Conservation (phyloP, 345 rosid genomes). For the Boechera stricta region DNA sequence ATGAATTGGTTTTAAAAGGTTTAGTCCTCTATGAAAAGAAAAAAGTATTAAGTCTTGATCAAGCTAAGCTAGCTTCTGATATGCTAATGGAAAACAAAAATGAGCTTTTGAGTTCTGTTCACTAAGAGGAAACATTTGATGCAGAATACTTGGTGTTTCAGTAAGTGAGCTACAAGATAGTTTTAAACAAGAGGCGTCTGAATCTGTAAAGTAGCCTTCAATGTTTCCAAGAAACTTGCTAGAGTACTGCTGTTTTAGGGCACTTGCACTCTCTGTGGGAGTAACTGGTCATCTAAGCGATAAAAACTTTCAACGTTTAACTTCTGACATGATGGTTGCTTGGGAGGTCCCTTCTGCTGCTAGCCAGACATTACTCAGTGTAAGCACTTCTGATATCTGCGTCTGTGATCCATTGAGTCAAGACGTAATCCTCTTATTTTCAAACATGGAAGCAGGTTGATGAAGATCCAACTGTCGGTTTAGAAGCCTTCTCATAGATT, state of each 20-base stretch:
- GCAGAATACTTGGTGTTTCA: conserved; percentile 78
- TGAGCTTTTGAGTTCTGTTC: too few species aligned
- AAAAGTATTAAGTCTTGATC: neutral
- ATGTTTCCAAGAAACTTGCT: conserved; percentile 79
- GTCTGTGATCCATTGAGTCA: neutral
- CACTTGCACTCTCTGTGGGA: conserved; percentile 74
- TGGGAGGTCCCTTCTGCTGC: conserved; percentile 85
- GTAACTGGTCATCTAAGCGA: conserved; percentile 71
- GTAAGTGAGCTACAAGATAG: conserved; percentile 68
- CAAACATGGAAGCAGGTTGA: conserved; percentile 54
- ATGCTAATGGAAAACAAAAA: neutral
- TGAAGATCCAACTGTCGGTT: conserved; percentile 74
- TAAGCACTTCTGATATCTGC: conserved; percentile 43
- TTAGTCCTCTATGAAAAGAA: neutral
- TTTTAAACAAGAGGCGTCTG: conserved; percentile 79
- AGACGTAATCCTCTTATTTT: conserved; percentile 16
- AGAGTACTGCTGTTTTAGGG: conserved; percentile 90
- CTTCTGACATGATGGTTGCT: conserved; percentile 93
- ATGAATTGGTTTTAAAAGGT: conserved; percentile 2
- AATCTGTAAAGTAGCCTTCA: conserved; percentile 68
- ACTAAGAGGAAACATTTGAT: conserved; percentile 34
- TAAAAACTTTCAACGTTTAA: conserved; percentile 75
- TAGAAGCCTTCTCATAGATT: conserved; percentile 86
- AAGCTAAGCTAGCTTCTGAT: neutral
- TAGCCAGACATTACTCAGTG: conserved; percentile 61